Base-by-base conservation (phyloP, 2,329 filamentous ascomycete genomes). In the Neurospora sp. region DNA sequence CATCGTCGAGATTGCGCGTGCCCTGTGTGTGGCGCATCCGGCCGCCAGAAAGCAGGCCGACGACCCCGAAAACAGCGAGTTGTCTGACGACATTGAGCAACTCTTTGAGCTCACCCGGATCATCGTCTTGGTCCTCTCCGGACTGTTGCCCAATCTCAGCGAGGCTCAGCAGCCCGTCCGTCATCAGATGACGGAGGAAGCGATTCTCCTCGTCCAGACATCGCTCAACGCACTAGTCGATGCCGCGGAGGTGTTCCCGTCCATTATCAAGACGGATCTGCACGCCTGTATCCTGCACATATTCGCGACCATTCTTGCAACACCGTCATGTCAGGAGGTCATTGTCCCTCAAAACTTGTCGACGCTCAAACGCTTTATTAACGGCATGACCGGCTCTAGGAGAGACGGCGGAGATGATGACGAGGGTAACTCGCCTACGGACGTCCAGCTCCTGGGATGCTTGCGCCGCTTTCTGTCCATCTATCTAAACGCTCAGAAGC, bases 251-350 rank as follows among this genome's bases (percentile, higher is more conserved):
- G 93, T 98, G 17, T 99, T 99, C 81, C 96, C 96, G 0, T 89
- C 92, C 2, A 94, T 99, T 75, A 99, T 99, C 83, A 96, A 96
- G 78, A 95, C 93, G 10, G 96, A 99, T 78, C 85, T 99, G 6
- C 93, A 98, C 77, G 95, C 96, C 46, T 98, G 95, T 77, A 97
- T 98, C 74, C 87, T 99, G 67, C 94, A 99, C 82, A 97, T 98
- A 69, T 97, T 98, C 77, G 91, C 92, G 69, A 97, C 93, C 0
- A 96, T 97, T 70, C 86, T 99, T 12, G 91, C 92, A 15, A 97
- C 93, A 0, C 91, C 92, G 0, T 85, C 89, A 11, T 98, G 95
- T 77, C 96, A 99, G 80, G 88, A 92, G 36, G 86, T 92, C 43
- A 92, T 98, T 39, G 90, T 98, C 0, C 95, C 96, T 0, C 92